These are phyloP conservation scores for Aspergillus panamensis DNA, from an alignment of 495 filamentous ascomycete genomes.

Conservation along the genomic window DNA sequence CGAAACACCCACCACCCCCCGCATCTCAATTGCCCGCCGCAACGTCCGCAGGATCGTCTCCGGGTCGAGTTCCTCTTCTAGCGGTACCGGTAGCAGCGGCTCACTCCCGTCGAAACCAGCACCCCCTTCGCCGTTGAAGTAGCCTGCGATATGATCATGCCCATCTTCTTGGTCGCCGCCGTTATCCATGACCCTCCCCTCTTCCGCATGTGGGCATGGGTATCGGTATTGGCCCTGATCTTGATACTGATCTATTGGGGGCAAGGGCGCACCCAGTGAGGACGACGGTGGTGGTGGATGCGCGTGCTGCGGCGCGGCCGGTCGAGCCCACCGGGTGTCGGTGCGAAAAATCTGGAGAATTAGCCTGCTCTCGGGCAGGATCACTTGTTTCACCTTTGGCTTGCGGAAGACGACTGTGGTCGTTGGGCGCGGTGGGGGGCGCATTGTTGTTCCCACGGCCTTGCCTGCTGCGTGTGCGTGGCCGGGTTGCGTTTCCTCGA, in stretches of 20 bases:
- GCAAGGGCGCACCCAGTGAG: no score
- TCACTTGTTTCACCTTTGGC: constrained; percentile 11
- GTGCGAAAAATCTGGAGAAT: constrained; percentile 7
- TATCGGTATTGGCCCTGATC: no score
- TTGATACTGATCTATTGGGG: no score
- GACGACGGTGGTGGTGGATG: not conserved
- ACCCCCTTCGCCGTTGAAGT: not conserved
- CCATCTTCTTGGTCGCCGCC: not conserved
- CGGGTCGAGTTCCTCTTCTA: not conserved
- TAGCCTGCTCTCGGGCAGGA: constrained; percentile 15
- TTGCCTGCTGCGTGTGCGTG: not conserved
- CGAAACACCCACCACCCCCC: not conserved
- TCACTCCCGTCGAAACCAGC: not conserved
- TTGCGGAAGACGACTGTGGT: constrained; percentile 1
- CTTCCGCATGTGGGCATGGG: no score
- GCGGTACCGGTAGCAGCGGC: not conserved
- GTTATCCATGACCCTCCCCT: no score
- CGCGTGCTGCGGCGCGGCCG: no score
- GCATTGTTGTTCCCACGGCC: not conserved
- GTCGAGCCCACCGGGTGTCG: not conserved
- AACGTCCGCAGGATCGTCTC: not conserved
- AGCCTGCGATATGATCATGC: no score
- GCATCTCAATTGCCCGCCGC: not conserved
- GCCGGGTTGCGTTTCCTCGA: no score
- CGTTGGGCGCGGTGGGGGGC: not conserved